These are phyloP conservation scores for Starmerella cellae DNA, from an alignment of 805 yeast genomes.

Conservation along the genomic window DNA sequence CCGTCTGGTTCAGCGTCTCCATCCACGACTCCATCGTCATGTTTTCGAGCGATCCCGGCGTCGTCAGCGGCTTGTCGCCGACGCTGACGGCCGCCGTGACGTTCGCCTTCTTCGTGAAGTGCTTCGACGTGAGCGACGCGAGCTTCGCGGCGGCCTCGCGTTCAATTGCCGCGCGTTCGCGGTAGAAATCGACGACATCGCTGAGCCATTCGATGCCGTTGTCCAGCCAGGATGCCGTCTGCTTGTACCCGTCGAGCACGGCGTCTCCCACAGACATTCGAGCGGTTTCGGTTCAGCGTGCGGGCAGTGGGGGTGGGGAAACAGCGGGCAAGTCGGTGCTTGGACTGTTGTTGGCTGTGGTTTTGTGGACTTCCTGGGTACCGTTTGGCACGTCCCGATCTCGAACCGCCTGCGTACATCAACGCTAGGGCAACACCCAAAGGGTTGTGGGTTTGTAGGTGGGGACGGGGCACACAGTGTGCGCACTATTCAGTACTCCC, in stretches of 20 bases:
- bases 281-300: background rate
- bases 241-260: slow-evolving; percentile 56
- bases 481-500: too few species aligned
- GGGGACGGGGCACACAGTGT: too few species aligned
- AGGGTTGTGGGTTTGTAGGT: too few species aligned
- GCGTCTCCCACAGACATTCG: slow-evolving; percentile 21
- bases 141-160: slow-evolving; percentile 66
- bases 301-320: slow-evolving; percentile 1
- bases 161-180: slow-evolving; percentile 70
- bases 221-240: slow-evolving; percentile 59
- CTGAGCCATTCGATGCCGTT: slow-evolving; percentile 60
- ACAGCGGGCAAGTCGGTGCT: too few species aligned
- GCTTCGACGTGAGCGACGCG: slow-evolving; percentile 49
- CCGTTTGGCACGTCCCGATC: too few species aligned
- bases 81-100: slow-evolving; percentile 58
- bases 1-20: slow-evolving; percentile 73
- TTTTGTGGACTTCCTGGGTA: too few species aligned
- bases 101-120: slow-evolving; percentile 63
- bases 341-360: too few species aligned
- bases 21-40: slow-evolving; percentile 85
- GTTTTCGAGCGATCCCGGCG: slow-evolving; percentile 89
- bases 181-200: slow-evolving; percentile 72
- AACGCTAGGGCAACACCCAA: too few species aligned
- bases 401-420: too few species aligned
- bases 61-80: slow-evolving; percentile 78